Base-by-base conservation (phyloP, 257 asterid species). In the Striga asiatica region DNA sequence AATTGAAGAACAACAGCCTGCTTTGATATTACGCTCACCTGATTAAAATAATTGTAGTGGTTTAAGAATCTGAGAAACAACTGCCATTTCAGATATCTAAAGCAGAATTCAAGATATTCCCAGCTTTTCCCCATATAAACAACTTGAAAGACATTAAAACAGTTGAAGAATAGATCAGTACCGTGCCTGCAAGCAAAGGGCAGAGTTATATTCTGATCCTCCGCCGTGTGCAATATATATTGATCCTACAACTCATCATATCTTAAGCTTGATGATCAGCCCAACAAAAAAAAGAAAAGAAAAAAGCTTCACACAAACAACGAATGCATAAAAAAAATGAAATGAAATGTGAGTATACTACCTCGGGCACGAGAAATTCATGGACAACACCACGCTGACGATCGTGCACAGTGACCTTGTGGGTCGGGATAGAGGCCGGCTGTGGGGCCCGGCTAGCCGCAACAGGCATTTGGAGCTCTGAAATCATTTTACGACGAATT, bases 101-200 rank as follows among this genome's bases (percentile, higher is more conserved):
- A 50, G 19, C 13, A 39, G n/a, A n/a, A n/a, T n/a, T n/a, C n/a
- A n/a, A n/a, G 3, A 19, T 12, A 5, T 16, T 37, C 6, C 11
- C 7, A 19, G 13, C 29, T 21, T 1, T 17, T 31, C 28, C 24
- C 17, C 57, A 17, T 38, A 38, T 25, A 11, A 21, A 37, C 22
- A 32, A 52, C 29, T 8, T 51, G 10, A 50, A 13, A 58, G 3
- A 4, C 27, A 9, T 29, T 48, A 47, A 18, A 34, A 5, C 23
- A 63, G 50, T 43, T 54, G 56, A 22, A 8, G 25, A 51, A 50
- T 27, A 62, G 84, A 76, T 63, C 73, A 74, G 57, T 86, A 89
- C 98, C 98, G 57, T 83, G 95, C 78, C 98, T 83, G 85, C 98
- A 89, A 62, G 97, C 93, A 62, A 89, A 89, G 9, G 95, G 97